phyloP scores from a whole-genome alignment of 805 yeast species.

The Yueomyces sp. region DNA sequence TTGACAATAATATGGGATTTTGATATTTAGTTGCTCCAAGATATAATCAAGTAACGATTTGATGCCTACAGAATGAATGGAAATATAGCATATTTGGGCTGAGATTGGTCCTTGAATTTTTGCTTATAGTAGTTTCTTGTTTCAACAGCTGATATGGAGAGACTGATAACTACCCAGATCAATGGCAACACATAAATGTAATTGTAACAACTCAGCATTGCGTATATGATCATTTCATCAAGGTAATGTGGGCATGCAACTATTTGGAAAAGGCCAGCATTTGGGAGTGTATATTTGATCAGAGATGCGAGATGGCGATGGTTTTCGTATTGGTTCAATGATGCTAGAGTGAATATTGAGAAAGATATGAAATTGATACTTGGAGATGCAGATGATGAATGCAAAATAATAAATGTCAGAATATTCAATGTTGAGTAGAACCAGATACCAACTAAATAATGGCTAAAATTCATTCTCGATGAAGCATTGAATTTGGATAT shows the following conservation, averaged over 20 bases:
- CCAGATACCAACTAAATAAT: constrained; percentile 50
- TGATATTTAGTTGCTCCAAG: too few species aligned
- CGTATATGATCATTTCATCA: constrained; percentile 49
- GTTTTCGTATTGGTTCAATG: constrained; percentile 25
- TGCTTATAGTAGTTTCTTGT: constrained; percentile 33
- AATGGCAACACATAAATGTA: constrained; percentile 12
- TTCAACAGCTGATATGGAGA: constrained; percentile 44
- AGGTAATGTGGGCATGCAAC: constrained; percentile 56
- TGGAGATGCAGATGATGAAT: constrained; percentile 5
- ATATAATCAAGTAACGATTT: too few species aligned
- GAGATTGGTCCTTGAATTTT: constrained; percentile 9
- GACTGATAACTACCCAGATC: constrained; percentile 29
- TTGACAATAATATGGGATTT: too few species aligned
- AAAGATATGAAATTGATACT: constrained; percentile 8
- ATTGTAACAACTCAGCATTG: constrained; percentile 15
- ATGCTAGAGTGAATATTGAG: constrained; percentile 12
- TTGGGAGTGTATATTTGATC: constrained; percentile 45
- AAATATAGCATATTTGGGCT: constrained; percentile 11
- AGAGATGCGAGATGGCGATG: constrained; percentile 37
- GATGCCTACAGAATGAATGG: constrained; percentile 2
- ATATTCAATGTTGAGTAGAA: constrained; percentile 40
- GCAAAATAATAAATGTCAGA: constrained; percentile 22
- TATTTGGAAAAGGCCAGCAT: constrained; percentile 33
- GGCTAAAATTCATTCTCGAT: constrained; percentile 50
- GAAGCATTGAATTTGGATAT: constrained; percentile 33